Evolutionary conservation across 192 early-diverging fungal species (phyloP).

Genomic region (Jimgerdemannia lactiflua): DNA sequence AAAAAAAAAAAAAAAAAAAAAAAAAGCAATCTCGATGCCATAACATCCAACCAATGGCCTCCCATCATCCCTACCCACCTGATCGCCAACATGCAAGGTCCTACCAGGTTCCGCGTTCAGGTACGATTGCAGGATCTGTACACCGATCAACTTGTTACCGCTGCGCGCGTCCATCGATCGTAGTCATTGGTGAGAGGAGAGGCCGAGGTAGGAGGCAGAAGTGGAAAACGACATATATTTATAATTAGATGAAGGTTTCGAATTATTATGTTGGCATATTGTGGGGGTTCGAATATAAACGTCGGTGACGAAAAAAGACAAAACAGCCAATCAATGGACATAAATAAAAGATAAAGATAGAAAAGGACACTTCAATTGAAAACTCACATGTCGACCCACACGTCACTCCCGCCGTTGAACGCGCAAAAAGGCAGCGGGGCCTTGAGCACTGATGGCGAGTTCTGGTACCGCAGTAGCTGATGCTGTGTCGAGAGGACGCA

Average conservation of each 20-base stretch:
- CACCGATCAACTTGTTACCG: constrained; percentile 93
- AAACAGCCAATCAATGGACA: no score
- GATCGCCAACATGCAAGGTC: constrained; percentile 88
- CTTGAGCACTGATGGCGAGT: constrained; percentile 46
- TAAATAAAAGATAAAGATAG: neutral
- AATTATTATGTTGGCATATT: no score
- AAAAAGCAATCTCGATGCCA: constrained; percentile 6
- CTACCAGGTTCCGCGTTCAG: constrained; percentile 54
- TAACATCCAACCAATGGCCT: neutral
- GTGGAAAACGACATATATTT: neutral
- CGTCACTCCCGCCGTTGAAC: constrained; percentile 90
- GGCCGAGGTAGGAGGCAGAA: neutral
- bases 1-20: no score
- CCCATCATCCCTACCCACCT: constrained; percentile 31
- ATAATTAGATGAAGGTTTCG: no score
- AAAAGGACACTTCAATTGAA: neutral
- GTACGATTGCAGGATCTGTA: constrained; percentile 70
- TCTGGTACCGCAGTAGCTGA: constrained; percentile 53
- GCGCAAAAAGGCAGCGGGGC: constrained; percentile 84
- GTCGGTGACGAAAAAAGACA: no score
- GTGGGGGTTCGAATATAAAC: no score
- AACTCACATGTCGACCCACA: constrained; percentile 83
- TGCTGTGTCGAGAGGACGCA: constrained; percentile 75
- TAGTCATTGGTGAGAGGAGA: neutral
- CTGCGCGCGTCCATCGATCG: constrained; percentile 12